Conservation (phyloP, 1,284 basidiomycete species). For the Ganoderma leucocontextum region DNA sequence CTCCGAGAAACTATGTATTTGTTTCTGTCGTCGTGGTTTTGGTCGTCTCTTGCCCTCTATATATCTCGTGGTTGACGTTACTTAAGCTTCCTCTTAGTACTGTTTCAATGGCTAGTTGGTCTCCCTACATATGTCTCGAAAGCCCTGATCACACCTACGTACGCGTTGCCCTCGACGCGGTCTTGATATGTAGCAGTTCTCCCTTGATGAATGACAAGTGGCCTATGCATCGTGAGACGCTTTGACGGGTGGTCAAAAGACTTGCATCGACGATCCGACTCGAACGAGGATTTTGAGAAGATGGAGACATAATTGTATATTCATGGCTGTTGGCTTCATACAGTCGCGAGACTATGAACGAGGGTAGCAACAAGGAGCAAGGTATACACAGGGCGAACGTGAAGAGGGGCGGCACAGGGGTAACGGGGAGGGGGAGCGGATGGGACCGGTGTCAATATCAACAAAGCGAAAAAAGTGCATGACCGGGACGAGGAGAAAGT, state of each 20-base stretch:
- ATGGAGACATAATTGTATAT: slow-evolving; percentile 30
- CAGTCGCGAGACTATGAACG: slow-evolving; percentile 32
- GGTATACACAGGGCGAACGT: slow-evolving; percentile 36
- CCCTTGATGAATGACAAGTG: slow-evolving; percentile 19
- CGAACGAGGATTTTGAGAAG: background rate
- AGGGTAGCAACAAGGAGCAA: slow-evolving; percentile 27
- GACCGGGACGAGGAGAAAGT: slow-evolving; percentile 21
- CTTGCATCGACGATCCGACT: background rate
- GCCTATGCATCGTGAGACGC: background rate
- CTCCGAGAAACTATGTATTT: slow-evolving; percentile 23
- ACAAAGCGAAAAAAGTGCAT: slow-evolving; percentile 31
- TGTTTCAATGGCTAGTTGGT: slow-evolving; percentile 30
- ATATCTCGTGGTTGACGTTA: slow-evolving; percentile 9
- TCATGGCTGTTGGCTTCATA: slow-evolving; percentile 34
- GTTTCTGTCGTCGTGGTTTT: slow-evolving; percentile 11
- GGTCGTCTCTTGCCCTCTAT: slow-evolving; percentile 8
- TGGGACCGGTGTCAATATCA: slow-evolving; percentile 33
- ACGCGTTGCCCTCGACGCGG: slow-evolving; percentile 24
- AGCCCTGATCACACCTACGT: slow-evolving; percentile 12
- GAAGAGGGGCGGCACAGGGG: slow-evolving; percentile 38
- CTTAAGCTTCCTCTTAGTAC: slow-evolving; percentile 6
- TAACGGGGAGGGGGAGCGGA: slow-evolving; percentile 33
- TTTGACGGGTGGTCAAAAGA: background rate
- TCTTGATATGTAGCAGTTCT: slow-evolving; percentile 12
- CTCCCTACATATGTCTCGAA: background rate